phyloP scores from a whole-genome alignment of 2,329 filamentous ascomycete species.

The Karstenula rhodostoma region DNA sequence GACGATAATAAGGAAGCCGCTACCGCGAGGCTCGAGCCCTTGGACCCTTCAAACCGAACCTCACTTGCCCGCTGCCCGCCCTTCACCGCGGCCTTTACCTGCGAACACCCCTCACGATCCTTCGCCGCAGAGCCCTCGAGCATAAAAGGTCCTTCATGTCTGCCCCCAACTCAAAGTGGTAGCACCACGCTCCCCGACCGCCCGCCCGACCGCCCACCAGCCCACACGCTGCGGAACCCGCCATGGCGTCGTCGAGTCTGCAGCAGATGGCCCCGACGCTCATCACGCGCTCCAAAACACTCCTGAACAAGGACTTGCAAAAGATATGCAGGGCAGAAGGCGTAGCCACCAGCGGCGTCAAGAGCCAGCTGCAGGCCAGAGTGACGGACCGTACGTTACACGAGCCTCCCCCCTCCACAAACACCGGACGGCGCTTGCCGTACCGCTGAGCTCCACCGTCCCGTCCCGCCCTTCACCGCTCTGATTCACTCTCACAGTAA shows the following conservation, averaged over 20 bases:
- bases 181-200: slow-evolving; percentile 15
- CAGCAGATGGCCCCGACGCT: slow-evolving; percentile 52
- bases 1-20: slow-evolving; percentile 26
- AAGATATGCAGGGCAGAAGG: slow-evolving; percentile 78
- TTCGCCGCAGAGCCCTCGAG: slow-evolving; percentile 14
- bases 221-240: slow-evolving; percentile 15
- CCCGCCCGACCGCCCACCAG: slow-evolving; percentile 12
- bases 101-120: slow-evolving; percentile 19
- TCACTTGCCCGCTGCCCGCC: slow-evolving; percentile 13
- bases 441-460: not conserved
- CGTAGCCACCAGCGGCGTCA: slow-evolving; percentile 77
- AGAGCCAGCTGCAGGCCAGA: slow-evolving; percentile 80
- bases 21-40: slow-evolving; percentile 21
- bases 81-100: slow-evolving; percentile 16
- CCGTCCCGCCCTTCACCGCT: slow-evolving; percentile 3
- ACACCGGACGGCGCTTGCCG: not conserved
- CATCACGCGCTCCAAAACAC: slow-evolving; percentile 59
- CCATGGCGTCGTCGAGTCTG: slow-evolving; percentile 48
- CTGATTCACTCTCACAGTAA: slow-evolving; percentile 40
- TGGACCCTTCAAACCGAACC: slow-evolving; percentile 20
- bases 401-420: slow-evolving; percentile 9
- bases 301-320: slow-evolving; percentile 74
- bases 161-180: slow-evolving; percentile 11
- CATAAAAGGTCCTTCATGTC: slow-evolving; percentile 15
- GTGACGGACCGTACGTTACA: slow-evolving; percentile 75